phyloP scores from a whole-genome alignment of 768 basidiomycete species.

The Trametes elegans region DNA sequence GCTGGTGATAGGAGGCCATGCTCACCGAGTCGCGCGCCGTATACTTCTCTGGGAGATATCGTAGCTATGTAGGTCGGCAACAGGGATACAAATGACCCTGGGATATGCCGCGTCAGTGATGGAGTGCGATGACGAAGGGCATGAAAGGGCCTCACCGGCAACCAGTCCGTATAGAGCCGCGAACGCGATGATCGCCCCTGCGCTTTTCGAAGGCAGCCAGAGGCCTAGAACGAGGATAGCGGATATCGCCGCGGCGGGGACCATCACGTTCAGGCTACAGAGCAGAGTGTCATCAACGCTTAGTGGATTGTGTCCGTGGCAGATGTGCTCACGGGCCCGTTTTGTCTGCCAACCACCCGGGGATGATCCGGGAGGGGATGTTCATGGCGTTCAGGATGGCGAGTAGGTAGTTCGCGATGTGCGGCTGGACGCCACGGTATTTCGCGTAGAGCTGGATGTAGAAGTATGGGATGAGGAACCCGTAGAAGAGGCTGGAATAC shows the following conservation, averaged over 20 bases:
- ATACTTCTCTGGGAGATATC: conserved; percentile 30
- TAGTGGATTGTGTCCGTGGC: not conserved
- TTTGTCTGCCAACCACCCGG: conserved; percentile 31
- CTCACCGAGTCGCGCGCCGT: conserved; percentile 33
- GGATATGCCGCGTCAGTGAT: not conserved
- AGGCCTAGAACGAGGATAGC: conserved; percentile 27
- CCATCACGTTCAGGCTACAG: conserved; percentile 29
- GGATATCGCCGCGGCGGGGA: conserved; percentile 27
- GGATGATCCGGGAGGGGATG: conserved; percentile 29
- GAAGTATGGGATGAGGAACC: conserved; percentile 34
- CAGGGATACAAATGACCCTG: conserved; percentile 32
- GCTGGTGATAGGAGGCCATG: not conserved
- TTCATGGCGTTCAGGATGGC: conserved; percentile 33
- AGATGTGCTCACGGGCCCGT: conserved; percentile 24
- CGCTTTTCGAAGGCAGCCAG: conserved; percentile 29
- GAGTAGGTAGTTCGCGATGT: conserved; percentile 28
- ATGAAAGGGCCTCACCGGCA: conserved; percentile 24
- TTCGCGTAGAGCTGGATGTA: conserved; percentile 33
- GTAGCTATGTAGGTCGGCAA: conserved; percentile 32
- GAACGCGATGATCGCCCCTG: conserved; percentile 28
- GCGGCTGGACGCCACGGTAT: conserved; percentile 24
- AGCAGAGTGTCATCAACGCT: not conserved
- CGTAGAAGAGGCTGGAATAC: conserved; percentile 28
- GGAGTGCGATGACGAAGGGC: not conserved
- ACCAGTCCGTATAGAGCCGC: conserved; percentile 31